Evolutionary conservation across 371 early-diverging fungal genomes (phyloP).

Genomic region (Mortierella sp.): DNA sequence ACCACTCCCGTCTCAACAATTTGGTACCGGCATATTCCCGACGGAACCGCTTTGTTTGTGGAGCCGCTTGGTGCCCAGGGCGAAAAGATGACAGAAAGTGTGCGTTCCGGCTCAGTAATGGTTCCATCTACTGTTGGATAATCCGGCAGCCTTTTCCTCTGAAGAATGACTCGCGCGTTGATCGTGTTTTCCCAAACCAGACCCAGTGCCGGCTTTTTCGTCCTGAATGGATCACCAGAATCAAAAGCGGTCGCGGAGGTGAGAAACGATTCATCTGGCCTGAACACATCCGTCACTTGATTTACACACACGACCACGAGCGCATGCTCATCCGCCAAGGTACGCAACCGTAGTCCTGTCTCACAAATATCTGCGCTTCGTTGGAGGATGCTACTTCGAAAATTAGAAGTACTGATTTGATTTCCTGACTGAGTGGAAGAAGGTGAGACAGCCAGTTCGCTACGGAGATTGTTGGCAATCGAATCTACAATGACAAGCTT

Average conservation of each 20-base stretch:
- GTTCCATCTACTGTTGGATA: neutral
- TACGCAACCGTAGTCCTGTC: conserved; percentile 70
- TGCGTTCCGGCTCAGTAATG: conserved; percentile 26
- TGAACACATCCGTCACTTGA: conserved; percentile 64
- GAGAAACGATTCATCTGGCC: neutral
- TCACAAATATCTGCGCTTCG: conserved; percentile 68
- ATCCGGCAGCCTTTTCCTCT: conserved; percentile 29
- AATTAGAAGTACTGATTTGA: conserved; percentile 12
- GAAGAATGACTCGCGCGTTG: conserved; percentile 73
- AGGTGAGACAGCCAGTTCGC: conserved; percentile 50
- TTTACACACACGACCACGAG: conserved; percentile 78
- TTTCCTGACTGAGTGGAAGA: conserved; percentile 10
- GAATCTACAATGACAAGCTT: conserved; percentile 86
- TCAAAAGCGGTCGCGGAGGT: neutral
- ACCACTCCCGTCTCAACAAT: conserved; percentile 36
- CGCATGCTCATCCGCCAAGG: conserved; percentile 65
- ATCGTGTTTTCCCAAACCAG: conserved; percentile 83
- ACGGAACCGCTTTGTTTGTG: neutral
- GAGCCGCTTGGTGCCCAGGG: conserved; percentile 30
- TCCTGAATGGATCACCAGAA: conserved; percentile 12
- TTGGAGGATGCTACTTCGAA: conserved; percentile 46
- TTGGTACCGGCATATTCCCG: conserved; percentile 31
- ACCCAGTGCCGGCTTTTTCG: conserved; percentile 74
- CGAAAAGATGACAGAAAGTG: conserved; percentile 34
- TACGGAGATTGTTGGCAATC: conserved; percentile 82